Evolutionary conservation across 73 alveolate genomes (phyloP).

Genomic region (Blepharisma stoltei): DNA sequence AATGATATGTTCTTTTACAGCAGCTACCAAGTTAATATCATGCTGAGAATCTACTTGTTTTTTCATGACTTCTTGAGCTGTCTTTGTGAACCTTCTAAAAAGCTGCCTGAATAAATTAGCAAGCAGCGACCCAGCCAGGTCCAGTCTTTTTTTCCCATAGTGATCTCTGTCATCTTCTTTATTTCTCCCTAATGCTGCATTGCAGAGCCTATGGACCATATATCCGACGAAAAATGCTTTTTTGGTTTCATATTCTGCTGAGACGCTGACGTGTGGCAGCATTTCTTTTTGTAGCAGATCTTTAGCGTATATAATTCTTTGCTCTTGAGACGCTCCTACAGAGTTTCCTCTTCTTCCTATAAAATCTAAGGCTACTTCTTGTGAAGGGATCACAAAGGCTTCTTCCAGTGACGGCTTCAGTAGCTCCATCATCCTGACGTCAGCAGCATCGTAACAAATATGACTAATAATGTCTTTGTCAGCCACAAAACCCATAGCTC

Average conservation of each 20-base stretch:
- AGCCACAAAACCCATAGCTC: conserved; percentile 85
- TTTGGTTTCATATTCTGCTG: conserved; percentile 68
- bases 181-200: conserved; percentile 96
- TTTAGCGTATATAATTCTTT: conserved; percentile 56
- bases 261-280: conserved; percentile 93
- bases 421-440: conserved; percentile 56
- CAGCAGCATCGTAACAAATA: conserved; percentile 81
- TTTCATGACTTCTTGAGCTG: conserved; percentile 72
- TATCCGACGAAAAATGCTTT: conserved; percentile 99
- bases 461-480: conserved; percentile 89
- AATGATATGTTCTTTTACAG: conserved; percentile 70
- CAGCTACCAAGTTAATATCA: conserved; percentile 33
- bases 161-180: conserved; percentile 99
- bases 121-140: conserved; percentile 97
- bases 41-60: conserved; percentile 62
- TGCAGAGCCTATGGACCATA: conserved; percentile 88
- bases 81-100: conserved; percentile 74
- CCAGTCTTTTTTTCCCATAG: conserved; percentile 99
- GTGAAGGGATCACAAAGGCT: conserved; percentile 60
- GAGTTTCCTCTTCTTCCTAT: conserved; percentile 90
- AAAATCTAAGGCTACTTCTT: conserved; percentile 87
- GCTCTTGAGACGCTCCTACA: conserved; percentile 57
- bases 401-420: conserved; percentile 46
- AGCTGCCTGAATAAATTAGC: conserved; percentile 88
- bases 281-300: conserved; percentile 89